phyloP scores from a whole-genome alignment of 2,329 filamentous ascomycete species.

The Plenodomus tracheiphilus region DNA sequence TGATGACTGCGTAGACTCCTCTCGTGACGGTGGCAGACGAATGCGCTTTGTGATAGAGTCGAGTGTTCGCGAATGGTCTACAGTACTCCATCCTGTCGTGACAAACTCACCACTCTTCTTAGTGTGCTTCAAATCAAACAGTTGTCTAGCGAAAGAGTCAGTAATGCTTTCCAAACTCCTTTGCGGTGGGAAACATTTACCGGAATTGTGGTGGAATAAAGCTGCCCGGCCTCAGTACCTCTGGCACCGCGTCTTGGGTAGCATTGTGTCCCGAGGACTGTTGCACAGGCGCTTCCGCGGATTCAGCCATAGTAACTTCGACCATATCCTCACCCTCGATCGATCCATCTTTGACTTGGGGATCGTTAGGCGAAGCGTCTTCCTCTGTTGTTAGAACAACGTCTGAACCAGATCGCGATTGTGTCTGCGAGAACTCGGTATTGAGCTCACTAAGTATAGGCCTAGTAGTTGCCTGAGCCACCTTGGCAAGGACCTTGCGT shows the following conservation, averaged over 20 bases:
- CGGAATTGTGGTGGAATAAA: slow-evolving; percentile 67
- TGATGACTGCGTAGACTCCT: slow-evolving; percentile 40
- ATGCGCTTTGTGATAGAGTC: slow-evolving; percentile 58
- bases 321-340: slow-evolving; percentile 90
- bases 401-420: slow-evolving; percentile 63
- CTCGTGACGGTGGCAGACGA: slow-evolving; percentile 33
- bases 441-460: slow-evolving; percentile 60
- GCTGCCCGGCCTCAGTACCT: slow-evolving; percentile 56
- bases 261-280: slow-evolving; percentile 18
- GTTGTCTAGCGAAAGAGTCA: slow-evolving; percentile 20
- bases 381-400: slow-evolving; percentile 67
- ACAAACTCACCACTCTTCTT: slow-evolving; percentile 58
- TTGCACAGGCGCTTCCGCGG: slow-evolving; percentile 39
- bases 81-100: slow-evolving; percentile 69
- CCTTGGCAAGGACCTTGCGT: slow-evolving; percentile 76
- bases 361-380: slow-evolving; percentile 68
- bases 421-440: slow-evolving; percentile 26
- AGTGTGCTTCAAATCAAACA: slow-evolving; percentile 79
- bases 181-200: not conserved
- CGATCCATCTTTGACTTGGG: slow-evolving; percentile 74
- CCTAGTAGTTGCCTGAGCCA: slow-evolving; percentile 76
- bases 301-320: slow-evolving; percentile 82
- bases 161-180: too few relatives aligned
- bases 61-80: slow-evolving; percentile 63
- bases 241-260: slow-evolving; percentile 24